Base-by-base conservation (phyloP, 805 yeast genomes). In the Candida ponderosae region DNA sequence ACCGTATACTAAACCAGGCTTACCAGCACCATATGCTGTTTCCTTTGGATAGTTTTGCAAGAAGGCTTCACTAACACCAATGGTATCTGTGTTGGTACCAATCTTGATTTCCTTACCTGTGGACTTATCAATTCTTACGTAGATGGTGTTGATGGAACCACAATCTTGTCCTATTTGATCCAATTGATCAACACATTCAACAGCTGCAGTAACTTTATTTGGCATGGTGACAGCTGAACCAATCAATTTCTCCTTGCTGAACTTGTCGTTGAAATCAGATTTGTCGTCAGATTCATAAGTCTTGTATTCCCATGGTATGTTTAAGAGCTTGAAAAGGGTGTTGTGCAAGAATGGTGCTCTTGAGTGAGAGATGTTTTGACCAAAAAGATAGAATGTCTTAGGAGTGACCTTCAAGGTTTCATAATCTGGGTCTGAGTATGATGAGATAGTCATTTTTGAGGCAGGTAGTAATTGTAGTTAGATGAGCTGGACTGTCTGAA, bases 81-180 rank as follows among this genome's bases (percentile, higher is more conserved):
- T 45, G 8, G 55, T 50, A 31, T 50, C 55, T 1, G 55, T 50
- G 40, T 50, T 50, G n/a, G 55, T 50, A 17, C 55, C 55, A 18
- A 46, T 30, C 18, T 39, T 46, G 5, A 40, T 34, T 2, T 34
- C n/a, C 32, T 37, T 40, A 10, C 37, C 38, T 17, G 36, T 37
- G 5, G 37, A 32, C 1, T 35, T 15, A 15, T 34, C 41, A 21
- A 37, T 20, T 42, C 44, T 40, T 3, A 46, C 41, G 34, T 48
- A 50, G 6, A 50, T 44, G 5, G 55, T 50, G 43, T 50, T 50
- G 35, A 50, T 50, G 16, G 55, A 47, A 3, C 55, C 53, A 43
- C 55, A 50, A 2, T 48, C 55, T 19, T 41, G 29, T 8, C 55
- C 55, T 13, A 50, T 48, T 8, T 40, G 7, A 31, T 50, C 55